These are phyloP conservation scores for Phytophthora sojae DNA, from an alignment of 352 stramenopile genomes.

Conservation along the genomic window DNA sequence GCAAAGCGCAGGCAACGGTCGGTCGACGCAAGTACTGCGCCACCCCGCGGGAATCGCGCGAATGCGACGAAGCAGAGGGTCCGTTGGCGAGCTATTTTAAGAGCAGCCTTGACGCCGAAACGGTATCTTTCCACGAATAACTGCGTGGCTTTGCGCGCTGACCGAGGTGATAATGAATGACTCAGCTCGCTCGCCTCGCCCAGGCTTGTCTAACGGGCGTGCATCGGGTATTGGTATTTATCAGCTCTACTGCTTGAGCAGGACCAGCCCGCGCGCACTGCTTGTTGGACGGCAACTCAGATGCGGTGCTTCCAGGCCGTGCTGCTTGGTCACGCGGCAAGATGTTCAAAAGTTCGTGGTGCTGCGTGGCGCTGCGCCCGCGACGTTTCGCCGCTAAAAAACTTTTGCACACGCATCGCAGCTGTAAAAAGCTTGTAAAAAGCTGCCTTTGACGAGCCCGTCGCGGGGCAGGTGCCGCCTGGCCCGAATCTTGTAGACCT, in stretches of 20 bases:
- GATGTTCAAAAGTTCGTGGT: conserved; percentile 20
- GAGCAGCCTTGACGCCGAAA: not conserved
- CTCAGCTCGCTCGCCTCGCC: not conserved
- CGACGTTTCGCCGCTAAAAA: conserved; percentile 14
- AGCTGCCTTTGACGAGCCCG: not conserved
- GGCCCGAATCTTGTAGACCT: not conserved
- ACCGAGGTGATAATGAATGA: not conserved
- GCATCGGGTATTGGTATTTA: not conserved
- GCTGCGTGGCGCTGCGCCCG: conserved; percentile 8
- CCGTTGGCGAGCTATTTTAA: conserved; percentile 13
- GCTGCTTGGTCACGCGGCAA: conserved; percentile 1
- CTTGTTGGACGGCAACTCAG: not conserved
- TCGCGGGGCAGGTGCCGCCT: no score
- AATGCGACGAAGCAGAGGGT: conserved; percentile 24
- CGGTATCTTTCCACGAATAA: conserved; percentile 6
- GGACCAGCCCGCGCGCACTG: not conserved
- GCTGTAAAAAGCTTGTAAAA: not conserved
- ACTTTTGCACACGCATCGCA: not conserved
- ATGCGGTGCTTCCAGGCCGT: not conserved
- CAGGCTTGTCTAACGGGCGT: not conserved
- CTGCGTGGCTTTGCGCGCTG: not conserved
- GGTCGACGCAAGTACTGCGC: conserved; percentile 5
- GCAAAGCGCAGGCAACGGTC: not conserved
- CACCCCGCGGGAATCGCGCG: not conserved
- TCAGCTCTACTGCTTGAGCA: not conserved